phyloP scores from a whole-genome alignment of 2,329 filamentous ascomycete genomes.

The Alternaria sp. region DNA sequence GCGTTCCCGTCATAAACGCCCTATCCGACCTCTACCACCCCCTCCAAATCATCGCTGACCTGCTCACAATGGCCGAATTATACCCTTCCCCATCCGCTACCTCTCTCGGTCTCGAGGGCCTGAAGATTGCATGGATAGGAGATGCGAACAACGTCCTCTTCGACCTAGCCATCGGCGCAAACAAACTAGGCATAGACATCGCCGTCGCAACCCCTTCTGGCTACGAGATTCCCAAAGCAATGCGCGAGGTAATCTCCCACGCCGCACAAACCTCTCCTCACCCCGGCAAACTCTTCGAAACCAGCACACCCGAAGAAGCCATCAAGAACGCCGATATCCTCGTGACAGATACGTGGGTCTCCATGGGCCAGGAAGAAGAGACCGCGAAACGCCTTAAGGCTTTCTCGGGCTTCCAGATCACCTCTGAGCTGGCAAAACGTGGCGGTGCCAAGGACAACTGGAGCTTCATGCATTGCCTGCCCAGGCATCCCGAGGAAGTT shows the following conservation, averaged over 20 bases:
- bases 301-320: conserved; percentile 80
- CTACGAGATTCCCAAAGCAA: conserved; percentile 79
- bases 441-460: conserved; percentile 88
- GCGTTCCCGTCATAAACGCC: conserved; percentile 62
- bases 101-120: conserved; percentile 74
- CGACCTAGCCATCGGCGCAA: conserved; percentile 85
- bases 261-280: conserved; percentile 65
- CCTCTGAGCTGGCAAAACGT: conserved; percentile 79
- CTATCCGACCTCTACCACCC: conserved; percentile 93
- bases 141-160: conserved; percentile 98
- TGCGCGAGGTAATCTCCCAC: conserved; percentile 75
- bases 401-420: conserved; percentile 92
- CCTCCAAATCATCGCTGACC: conserved; percentile 92
- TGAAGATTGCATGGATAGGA: conserved; percentile 95
- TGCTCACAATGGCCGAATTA: conserved; percentile 84
- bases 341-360: conserved; percentile 97
- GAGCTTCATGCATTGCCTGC: conserved; percentile 99
- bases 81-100: conserved; percentile 63
- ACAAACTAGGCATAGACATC: conserved; percentile 87
- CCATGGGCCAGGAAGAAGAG: conserved; percentile 96
- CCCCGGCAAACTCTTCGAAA: conserved; percentile 75
- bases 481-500: conserved; percentile 91
- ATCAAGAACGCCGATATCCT: conserved; percentile 87
- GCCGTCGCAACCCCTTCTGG: conserved; percentile 85
- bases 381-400: conserved; percentile 76